Conservation (phyloP, 139 green algal genomes). For the Desmodesmus armatus region DNA sequence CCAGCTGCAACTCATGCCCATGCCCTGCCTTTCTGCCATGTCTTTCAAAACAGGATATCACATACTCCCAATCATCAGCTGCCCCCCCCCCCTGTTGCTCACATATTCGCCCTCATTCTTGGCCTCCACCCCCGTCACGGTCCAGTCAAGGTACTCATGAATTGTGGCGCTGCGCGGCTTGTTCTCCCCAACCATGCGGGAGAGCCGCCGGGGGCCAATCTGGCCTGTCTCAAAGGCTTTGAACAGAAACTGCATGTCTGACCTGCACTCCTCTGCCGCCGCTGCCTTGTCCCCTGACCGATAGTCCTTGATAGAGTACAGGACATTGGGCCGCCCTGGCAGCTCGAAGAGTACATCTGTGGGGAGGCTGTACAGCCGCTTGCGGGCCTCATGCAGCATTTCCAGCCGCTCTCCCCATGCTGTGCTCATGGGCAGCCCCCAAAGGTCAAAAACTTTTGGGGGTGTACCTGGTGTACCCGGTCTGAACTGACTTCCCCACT, state of each 20-base stretch:
- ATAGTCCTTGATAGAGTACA: slow-evolving; percentile 64
- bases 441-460: too few species aligned
- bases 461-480: too few species aligned
- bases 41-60: too few species aligned
- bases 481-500: too few species aligned
- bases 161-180: slow-evolving; percentile 88
- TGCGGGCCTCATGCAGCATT: slow-evolving; percentile 47
- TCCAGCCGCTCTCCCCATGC: slow-evolving; percentile 44
- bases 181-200: slow-evolving; percentile 70
- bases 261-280: slow-evolving; percentile 48
- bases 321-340: slow-evolving; percentile 73
- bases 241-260: slow-evolving; percentile 91
- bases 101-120: slow-evolving; percentile 68
- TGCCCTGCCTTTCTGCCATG: too few species aligned
- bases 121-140: slow-evolving; percentile 80
- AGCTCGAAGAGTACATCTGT: slow-evolving; percentile 76
- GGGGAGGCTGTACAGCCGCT: slow-evolving; percentile 62
- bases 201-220: slow-evolving; percentile 66
- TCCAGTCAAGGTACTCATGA: slow-evolving; percentile 97
- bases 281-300: slow-evolving; percentile 31
- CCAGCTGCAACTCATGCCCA: too few species aligned
- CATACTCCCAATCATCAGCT: too few species aligned
- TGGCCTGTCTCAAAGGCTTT: slow-evolving; percentile 92
- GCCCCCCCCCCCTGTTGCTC: too few species aligned
- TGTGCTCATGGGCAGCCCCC: slow-evolving; percentile 48